A percentile compares a stretch with the other conserved stretches of the same genome.
These are phyloP conservation scores for Colletotrichum sp. DNA, from an alignment of 2,329 filamentous ascomycete genomes.

Conservation along the genomic window DNA sequence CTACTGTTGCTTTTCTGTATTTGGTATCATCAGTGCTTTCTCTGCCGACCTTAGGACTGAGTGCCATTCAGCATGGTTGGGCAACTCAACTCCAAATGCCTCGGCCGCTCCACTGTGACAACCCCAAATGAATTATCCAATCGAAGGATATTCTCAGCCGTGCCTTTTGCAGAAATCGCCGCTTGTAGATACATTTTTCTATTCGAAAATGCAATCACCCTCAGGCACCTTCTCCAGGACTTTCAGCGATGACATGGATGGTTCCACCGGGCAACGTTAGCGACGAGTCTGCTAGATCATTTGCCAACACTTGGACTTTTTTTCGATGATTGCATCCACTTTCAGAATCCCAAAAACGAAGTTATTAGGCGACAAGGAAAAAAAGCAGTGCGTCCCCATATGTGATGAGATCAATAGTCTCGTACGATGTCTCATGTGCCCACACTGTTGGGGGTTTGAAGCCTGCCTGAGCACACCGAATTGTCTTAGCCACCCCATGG, in stretches of 20 bases:
- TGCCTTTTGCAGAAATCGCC: not conserved
- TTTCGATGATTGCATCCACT: not conserved
- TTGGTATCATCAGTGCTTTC: not conserved
- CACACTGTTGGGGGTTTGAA: not conserved
- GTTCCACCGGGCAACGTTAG: not conserved
- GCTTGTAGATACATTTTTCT: not conserved
- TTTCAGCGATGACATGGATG: not conserved
- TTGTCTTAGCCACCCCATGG: not conserved
- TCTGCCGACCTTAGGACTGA: not conserved
- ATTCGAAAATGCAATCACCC: not conserved
- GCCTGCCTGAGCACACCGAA: not conserved
- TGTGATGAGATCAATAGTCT: not conserved
- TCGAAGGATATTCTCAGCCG: not conserved
- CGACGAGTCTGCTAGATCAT: not conserved
- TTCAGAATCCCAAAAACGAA: not conserved
- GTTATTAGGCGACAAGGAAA: not conserved
- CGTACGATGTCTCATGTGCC: not conserved
- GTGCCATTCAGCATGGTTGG: not conserved
- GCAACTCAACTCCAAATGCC: not conserved
- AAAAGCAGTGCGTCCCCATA: not conserved
- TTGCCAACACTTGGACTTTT: not conserved
- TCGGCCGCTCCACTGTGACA: not conserved
- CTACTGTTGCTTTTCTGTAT: not conserved
- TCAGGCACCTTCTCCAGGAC: not conserved
- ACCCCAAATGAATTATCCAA: not conserved